Base-by-base conservation (phyloP, 352 stramenopile genomes). In the Phytophthora palmivora region DNA sequence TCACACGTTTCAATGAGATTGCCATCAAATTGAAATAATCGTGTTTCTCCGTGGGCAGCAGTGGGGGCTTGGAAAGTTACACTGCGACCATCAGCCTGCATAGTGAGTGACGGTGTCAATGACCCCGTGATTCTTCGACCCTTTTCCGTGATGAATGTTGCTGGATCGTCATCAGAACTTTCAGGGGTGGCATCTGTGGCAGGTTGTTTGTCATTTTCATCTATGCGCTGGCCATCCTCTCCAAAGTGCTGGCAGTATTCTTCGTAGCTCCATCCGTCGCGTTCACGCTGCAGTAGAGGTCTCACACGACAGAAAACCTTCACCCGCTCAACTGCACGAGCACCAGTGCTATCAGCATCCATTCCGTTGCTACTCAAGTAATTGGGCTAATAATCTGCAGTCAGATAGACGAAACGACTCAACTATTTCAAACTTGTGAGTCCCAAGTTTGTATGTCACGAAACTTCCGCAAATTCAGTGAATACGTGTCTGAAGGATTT, bases 91-190 rank as follows among this genome's bases (percentile, higher is more conserved):
- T 84, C 72, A 4, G 22, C 12, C 3, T 75, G 56, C 49, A 85
- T 64, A 0, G 60, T 62, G 24, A 85, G 42, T 6, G 51, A 60
- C 14, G 66, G 64, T 12, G 42, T 61, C 10, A 63, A 48, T 0
- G 63, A 64, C 5, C 48, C 60, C 14, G 37, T 66, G 46, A 59
- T n/a, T 57, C 45, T 51, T 18, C 48, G 56, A 0, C 62, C 72
- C n/a, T 84, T 87, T 49, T 87, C 80, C n/a, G 83, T 92, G 51
- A 89, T 70, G 32, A 91, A 91, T 22, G 80, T 86, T 26, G 59
- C 54, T 18, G 63, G 55, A 28, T 78, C 74, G 33, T 76, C 58
- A 18, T 75, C 64, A 5, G 51, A 21, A 21, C 50, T 70, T 30
- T 67, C 60, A 11, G 63, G 58, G 0, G 34, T 44, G 8, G 48